These are phyloP conservation scores for Lumnitzera littorea DNA, from an alignment of 345 rosid genomes.

Conservation along the genomic window DNA sequence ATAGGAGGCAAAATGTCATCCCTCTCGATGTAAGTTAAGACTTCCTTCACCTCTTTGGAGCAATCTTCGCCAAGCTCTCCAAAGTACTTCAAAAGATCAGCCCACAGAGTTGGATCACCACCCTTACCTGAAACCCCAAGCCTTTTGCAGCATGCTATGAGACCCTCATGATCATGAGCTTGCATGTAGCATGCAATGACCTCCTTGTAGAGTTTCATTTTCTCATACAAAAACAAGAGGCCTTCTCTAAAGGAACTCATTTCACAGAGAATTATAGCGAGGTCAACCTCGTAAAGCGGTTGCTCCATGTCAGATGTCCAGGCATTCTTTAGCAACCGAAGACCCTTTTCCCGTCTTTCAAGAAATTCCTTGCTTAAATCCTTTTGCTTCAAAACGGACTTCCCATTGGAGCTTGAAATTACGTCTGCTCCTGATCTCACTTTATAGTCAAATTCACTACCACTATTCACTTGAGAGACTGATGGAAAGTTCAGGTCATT, in stretches of 20 bases:
- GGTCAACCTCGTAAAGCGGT: slow-evolving; percentile 94
- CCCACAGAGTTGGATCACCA: slow-evolving; percentile 98
- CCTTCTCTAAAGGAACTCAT: slow-evolving; percentile 89
- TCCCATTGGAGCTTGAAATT: slow-evolving; percentile 34
- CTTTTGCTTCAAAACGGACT: slow-evolving; percentile 24
- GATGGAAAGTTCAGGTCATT: slow-evolving; percentile 85
- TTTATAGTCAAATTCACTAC: slow-evolving; percentile 32
- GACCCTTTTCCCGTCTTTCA: slow-evolving; percentile 73
- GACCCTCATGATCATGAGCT: slow-evolving; percentile 87
- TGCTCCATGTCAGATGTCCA: slow-evolving; percentile 58
- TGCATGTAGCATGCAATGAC: slow-evolving; percentile 98
- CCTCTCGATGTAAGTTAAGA: slow-evolving; percentile 76
- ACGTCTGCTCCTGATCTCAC: slow-evolving; percentile 31
- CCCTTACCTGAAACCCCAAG: slow-evolving; percentile 89
- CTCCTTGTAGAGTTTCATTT: slow-evolving; percentile 94
- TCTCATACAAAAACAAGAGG: slow-evolving; percentile 80
- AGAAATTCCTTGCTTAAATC: slow-evolving; percentile 26
- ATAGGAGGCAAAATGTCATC: slow-evolving; percentile 97
- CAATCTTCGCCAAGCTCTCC: slow-evolving; percentile 99
- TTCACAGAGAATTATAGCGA: slow-evolving; percentile 92
- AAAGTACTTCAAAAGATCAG: slow-evolving; percentile 91
- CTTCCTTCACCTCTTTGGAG: slow-evolving; percentile 93
- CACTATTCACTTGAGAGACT: slow-evolving; percentile 39
- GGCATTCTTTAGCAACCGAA: slow-evolving; percentile 24
- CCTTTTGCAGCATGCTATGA: slow-evolving; percentile 93